A percentile compares a stretch with the other conserved stretches of the same genome.
phyloP scores from a whole-genome alignment of 768 basidiomycete genomes.

The Lactarius trivialis region DNA sequence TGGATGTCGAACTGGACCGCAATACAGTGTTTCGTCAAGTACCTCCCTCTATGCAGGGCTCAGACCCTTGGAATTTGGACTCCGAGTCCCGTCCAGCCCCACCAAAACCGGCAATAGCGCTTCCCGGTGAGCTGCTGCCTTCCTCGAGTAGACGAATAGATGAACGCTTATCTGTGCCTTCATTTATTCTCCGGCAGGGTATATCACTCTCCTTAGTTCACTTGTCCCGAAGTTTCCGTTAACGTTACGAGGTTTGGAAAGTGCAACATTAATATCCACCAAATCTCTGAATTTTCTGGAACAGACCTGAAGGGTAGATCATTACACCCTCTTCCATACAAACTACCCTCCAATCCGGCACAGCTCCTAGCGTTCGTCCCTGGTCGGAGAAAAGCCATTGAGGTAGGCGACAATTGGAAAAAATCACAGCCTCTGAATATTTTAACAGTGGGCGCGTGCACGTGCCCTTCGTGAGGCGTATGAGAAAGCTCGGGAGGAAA shows the following conservation, averaged over 20 bases:
- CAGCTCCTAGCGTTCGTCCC: slow-evolving; percentile 34
- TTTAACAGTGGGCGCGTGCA: slow-evolving; percentile 39
- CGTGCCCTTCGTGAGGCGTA: slow-evolving; percentile 37
- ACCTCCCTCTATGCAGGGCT: slow-evolving; percentile 12
- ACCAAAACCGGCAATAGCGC: background rate
- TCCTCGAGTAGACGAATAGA: too few species aligned
- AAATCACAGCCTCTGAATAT: slow-evolving; percentile 5
- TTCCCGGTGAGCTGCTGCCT: background rate
- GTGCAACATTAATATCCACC: background rate
- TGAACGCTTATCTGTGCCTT: slow-evolving; percentile 1
- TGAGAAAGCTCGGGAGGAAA: slow-evolving; percentile 25
- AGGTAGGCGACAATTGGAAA: slow-evolving; percentile 31
- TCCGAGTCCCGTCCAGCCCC: background rate
- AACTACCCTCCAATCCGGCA: slow-evolving; percentile 31
- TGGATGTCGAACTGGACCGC: slow-evolving; percentile 45
- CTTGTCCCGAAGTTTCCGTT: slow-evolving; percentile 40
- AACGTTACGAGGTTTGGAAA: slow-evolving; percentile 35
- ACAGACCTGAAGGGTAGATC: slow-evolving; percentile 35
- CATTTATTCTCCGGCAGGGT: slow-evolving; percentile 25
- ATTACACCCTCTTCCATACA: slow-evolving; percentile 33
- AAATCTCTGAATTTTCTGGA: slow-evolving; percentile 5
- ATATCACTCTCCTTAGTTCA: slow-evolving; percentile 30
- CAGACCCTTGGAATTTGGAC: slow-evolving; percentile 16
- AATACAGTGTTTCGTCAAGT: slow-evolving; percentile 35
- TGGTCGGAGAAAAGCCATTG: slow-evolving; percentile 44